A percentile compares a stretch with the other conserved stretches of the same genome.
Conservation (phyloP, 75 land plant genomes). For the Gnetum montanum region DNA sequence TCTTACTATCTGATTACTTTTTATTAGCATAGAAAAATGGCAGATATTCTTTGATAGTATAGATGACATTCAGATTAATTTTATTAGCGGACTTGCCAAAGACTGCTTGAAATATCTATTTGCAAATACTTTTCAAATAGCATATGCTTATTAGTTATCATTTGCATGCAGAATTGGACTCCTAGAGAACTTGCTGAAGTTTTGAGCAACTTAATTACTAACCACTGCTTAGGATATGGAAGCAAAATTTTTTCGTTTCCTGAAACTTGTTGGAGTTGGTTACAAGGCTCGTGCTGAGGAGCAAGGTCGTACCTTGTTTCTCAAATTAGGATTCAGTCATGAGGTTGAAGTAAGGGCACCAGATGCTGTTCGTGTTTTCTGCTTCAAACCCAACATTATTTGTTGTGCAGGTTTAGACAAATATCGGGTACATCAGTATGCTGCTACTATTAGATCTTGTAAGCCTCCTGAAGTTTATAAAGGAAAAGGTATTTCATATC, state of each 20-base stretch:
- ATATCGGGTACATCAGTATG: conserved; percentile 53
- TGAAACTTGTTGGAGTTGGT: conserved; percentile 67
- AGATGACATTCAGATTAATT: no score
- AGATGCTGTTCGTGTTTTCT: conserved; percentile 56
- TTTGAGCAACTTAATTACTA: no score
- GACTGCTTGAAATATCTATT: no score
- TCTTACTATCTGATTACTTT: no score
- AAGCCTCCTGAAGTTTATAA: conserved; percentile 75
- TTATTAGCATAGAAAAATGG: no score
- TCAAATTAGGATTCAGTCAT: conserved; percentile 58
- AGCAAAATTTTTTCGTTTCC: conserved; percentile 49
- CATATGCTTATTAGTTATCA: no score
- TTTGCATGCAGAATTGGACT: no score
- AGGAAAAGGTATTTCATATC: conserved; percentile 67
- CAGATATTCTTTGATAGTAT: no score
- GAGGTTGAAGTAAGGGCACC: conserved; percentile 61
- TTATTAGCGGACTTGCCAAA: no score
- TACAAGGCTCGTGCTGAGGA: conserved; percentile 60
- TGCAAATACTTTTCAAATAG: no score
- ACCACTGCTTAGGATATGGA: no score
- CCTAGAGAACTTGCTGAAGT: no score
- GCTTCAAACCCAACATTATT: conserved; percentile 55
- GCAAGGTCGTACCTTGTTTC: conserved; percentile 44
- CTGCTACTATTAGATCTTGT: conserved; percentile 46
- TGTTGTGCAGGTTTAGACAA: conserved; percentile 67